Base-by-base conservation (phyloP, 805 yeast species). In the Grigorovia humatica region DNA sequence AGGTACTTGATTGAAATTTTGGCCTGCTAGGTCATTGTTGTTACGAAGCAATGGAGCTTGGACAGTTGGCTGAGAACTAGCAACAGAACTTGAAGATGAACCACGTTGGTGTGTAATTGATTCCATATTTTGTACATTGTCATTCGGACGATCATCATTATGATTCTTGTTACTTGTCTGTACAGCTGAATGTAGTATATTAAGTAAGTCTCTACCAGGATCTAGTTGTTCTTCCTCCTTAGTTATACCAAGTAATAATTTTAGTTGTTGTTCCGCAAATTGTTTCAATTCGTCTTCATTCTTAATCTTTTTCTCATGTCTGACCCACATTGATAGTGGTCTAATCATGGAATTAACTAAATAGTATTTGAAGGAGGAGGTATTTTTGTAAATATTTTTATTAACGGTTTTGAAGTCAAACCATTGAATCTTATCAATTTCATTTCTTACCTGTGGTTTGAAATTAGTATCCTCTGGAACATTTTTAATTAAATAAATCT, bases 361-460 rank as follows among this genome's bases (percentile, higher is more conserved):
- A 52, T 71, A 73, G 51, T 63, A 71, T 46, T 67, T 70, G n/a
- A 59, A 58, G 35, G 59, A 60, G 23, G 40, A 44, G 13, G 52
- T 49, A 13, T 58, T 55, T 52, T 69, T 65, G 17, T 54, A 55
- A 44, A 71, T 51, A 2, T 67, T 61, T 43, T 71, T 72, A 1
- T 65, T 56, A 35, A 76, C 62, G 44, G 67, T 66, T 52, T 71
- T 81, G 55, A 85, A 70, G 58, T 81, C 83, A 56, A 73, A 71
- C 98, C 97, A 91, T 67, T 83, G 77, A 48, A 91, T 87, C 51
- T 79, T 78, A 46, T 83, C 79, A 57, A 93, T 95, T 70, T 93
- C 99, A 65, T 86, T 86, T 61, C 96, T 78, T 1, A 88, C 96
- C 53, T 77, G 72, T 1, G 99, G 97, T 55, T 74, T 78, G 61